Evolutionary conservation across 2,329 filamentous ascomycete species (phyloP).

Genomic region (Phyllosticta citribraziliensis): DNA sequence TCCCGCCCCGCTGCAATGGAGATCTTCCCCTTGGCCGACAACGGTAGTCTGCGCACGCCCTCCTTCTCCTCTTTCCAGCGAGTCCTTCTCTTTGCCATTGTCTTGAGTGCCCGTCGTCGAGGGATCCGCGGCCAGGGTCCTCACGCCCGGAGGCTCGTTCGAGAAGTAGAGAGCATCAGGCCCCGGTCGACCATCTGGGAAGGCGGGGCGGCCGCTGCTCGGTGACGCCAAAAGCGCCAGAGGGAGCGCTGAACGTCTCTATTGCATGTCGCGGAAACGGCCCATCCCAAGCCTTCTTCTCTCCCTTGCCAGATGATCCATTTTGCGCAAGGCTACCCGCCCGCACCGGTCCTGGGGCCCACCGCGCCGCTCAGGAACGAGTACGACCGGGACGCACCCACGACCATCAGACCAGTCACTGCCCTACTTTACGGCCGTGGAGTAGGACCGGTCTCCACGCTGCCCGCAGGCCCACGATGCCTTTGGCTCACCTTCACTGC

Average conservation of each 20-base stretch:
- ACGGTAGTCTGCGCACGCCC: not conserved
- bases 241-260: constrained; percentile 7
- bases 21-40: not conserved
- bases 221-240: constrained; percentile 3
- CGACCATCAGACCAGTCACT: not conserved
- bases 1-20: not conserved
- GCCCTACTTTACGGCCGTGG: constrained; percentile 8
- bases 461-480: constrained; percentile 2
- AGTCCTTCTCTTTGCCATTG: not conserved
- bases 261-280: constrained; percentile 9
- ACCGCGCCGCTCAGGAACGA: constrained; percentile 7
- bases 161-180: constrained; percentile 2
- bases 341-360: constrained; percentile 1
- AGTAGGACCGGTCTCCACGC: not conserved
- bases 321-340: constrained; percentile 8
- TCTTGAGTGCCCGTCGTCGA: not conserved
- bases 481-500: not conserved
- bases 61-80: not conserved
- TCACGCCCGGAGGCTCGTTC: not conserved
- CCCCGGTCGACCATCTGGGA: not conserved
- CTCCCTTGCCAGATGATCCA: constrained; percentile 8
- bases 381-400: constrained; percentile 3
- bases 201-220: constrained; percentile 11
- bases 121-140: constrained; percentile 9
- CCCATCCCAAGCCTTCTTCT: constrained; percentile 5